Evolutionary conservation across 371 early-diverging fungal genomes (phyloP), one percentile per base, ranked within the genome.

Genomic region (Sporodiniella umbellata): DNA sequence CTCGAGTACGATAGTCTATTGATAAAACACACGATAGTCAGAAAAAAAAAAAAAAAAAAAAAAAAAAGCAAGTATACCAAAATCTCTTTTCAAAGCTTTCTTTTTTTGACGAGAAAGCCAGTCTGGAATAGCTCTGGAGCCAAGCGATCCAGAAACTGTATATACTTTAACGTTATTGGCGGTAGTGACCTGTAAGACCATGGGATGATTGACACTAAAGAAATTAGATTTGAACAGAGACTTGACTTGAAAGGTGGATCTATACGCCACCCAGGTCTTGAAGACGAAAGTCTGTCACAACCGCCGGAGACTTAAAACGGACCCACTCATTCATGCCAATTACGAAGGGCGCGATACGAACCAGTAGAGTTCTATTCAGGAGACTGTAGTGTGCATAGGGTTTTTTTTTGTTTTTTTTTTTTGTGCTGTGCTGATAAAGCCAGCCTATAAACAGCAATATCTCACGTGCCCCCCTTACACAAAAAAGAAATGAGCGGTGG

Each of bases 131-230:
- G 93, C 86, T 53, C 88, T 77, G 17, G 88, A 83, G 12, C 86
- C 85, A 42, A 83, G 80, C 18, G 86, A 83, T 42, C 92, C 93
- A 21, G 93, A 92, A 37, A 98, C 88, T 7, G 92, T 91, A 74
- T 98, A 94, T 42, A 94, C 88, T 68, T 89, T 90, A 63, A 94
- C 87, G 68, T 92, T 89, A 59, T 94, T 94, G 33, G 93, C 84
- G 43, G 80, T 87, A 33, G 83, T 80, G 2, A 88, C 90, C 63
- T 83, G 78, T 47, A 92, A 74, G 12, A 85, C 87, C 89, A 89
- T 89, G 60, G 26, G 17, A 8, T n/a, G n/a, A n/a, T n/a, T n/a
- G n/a, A n/a, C n/a, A n/a, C n/a, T n/a, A n/a, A n/a, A n/a, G n/a
- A n/a, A n/a, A n/a, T n/a, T n/a, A n/a, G n/a, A n/a, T n/a, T n/a